Evolutionary conservation across 495 filamentous ascomycete genomes (phyloP).

Genomic region (Aspergillus funiculosus): DNA sequence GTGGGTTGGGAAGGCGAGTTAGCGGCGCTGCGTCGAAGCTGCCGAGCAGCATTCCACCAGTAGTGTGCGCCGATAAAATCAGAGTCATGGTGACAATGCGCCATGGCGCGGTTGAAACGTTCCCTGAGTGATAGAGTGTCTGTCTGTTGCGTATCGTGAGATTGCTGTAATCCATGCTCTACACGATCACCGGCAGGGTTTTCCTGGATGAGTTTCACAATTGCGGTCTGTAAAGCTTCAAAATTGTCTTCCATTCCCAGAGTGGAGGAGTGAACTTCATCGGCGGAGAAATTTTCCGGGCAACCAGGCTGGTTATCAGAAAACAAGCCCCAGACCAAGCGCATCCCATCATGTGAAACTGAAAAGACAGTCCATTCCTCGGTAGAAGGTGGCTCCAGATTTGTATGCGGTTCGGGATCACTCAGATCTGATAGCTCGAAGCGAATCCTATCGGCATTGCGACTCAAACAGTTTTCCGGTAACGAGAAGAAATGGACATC

Average conservation of each 20-base stretch:
- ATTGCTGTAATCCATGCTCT: conserved; percentile 13
- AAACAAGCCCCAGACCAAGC: conserved; percentile 64
- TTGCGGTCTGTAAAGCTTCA: conserved; percentile 74
- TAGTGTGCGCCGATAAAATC: conserved; percentile 47
- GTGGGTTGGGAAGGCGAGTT: conserved; percentile 16
- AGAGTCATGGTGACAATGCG: conserved; percentile 32
- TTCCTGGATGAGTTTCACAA: conserved; percentile 74
- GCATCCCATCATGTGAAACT: conserved; percentile 62
- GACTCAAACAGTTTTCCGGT: conserved; percentile 24
- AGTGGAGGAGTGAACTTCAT: conserved; percentile 57
- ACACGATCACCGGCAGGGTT: conserved; percentile 52
- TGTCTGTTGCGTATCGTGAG: not conserved
- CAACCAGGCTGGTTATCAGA: conserved; percentile 18
- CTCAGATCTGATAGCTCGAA: conserved; percentile 40
- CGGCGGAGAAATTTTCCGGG: conserved; percentile 25
- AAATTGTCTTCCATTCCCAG: conserved; percentile 75
- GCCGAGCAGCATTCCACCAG: conserved; percentile 44
- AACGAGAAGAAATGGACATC: conserved; percentile 26
- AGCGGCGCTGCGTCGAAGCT: conserved; percentile 28
- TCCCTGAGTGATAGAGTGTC: conserved; percentile 28
- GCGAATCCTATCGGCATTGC: conserved; percentile 38
- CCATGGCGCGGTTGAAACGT: conserved; percentile 38
- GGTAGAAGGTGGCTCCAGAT: conserved; percentile 35
- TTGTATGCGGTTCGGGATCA: conserved; percentile 30
- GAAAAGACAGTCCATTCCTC: conserved; percentile 60